These are phyloP conservation scores for Apiotrichum laibachii DNA, from an alignment of 1,284 basidiomycete species.

Conservation along the genomic window DNA sequence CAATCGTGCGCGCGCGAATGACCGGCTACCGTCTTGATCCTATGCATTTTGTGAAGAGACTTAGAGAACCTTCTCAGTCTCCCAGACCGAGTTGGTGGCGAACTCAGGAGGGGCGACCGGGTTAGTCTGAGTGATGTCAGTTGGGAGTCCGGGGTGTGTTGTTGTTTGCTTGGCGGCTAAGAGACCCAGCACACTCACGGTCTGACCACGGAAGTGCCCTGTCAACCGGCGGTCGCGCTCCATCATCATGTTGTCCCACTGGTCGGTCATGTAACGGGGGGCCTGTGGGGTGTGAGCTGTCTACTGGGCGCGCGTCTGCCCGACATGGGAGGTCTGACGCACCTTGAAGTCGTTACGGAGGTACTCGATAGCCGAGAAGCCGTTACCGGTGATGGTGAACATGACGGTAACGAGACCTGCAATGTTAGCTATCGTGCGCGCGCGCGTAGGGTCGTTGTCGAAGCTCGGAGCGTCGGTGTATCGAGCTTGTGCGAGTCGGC, in stretches of 20 bases:
- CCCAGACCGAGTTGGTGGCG: conserved; percentile 74
- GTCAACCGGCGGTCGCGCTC: conserved; percentile 80
- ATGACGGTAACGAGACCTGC: conserved; percentile 77
- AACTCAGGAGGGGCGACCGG: conserved; percentile 69
- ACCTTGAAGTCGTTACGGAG: conserved; percentile 89
- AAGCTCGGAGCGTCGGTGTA: no score
- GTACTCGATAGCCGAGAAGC: conserved; percentile 71
- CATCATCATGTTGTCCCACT: conserved; percentile 96
- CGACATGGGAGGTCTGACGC: conserved; percentile 27
- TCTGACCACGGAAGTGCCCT: conserved; percentile 80
- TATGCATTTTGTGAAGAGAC: conserved; percentile 16
- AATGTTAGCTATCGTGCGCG: no score
- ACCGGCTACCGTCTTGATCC: conserved; percentile 6
- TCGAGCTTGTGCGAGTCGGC: no score
- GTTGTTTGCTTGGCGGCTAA: not conserved
- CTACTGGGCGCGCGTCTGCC: not conserved
- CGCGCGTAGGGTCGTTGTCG: no score
- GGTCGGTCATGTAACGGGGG: conserved; percentile 74
- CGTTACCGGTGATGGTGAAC: conserved; percentile 84
- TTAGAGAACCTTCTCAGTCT: conserved; percentile 56
- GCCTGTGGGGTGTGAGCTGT: conserved; percentile 57
- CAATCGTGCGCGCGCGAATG: no score
- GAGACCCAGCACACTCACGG: conserved; percentile 57
- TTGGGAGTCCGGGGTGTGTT: not conserved
- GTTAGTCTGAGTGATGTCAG: conserved; percentile 58